Evolutionary conservation across 108 stramenopile genomes (phyloP).

Genomic region (Chaetoceros muelleri): DNA sequence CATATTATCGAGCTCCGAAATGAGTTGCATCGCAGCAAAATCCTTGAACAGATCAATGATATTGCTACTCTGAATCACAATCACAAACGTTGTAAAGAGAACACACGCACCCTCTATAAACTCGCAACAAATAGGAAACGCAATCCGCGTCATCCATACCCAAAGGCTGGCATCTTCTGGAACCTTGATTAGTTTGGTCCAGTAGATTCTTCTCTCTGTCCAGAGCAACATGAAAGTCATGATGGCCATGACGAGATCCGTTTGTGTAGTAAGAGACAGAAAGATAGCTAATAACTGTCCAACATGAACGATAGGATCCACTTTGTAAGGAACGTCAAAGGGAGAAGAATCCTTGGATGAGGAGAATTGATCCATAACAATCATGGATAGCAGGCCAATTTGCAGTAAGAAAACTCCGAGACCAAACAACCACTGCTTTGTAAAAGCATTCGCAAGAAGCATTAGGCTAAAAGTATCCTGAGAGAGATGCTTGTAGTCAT

Average conservation of each 20-base stretch:
- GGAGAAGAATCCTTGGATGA: not conserved
- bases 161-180: not conserved
- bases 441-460: not conserved
- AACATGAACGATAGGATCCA: not conserved
- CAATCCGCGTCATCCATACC: not conserved
- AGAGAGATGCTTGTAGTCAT: not conserved
- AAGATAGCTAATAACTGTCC: not conserved
- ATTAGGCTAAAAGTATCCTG: not conserved
- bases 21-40: not conserved
- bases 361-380: not conserved
- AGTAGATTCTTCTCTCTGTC: not conserved
- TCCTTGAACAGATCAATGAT: not conserved
- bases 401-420: not conserved
- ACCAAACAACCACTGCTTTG: not conserved
- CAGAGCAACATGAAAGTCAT: not conserved
- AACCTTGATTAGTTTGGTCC: not conserved
- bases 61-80: not conserved
- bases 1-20: not conserved
- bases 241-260: not conserved
- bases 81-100: not conserved
- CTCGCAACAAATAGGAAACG: not conserved
- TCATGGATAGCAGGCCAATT: not conserved
- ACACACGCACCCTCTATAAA: not conserved
- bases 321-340: not conserved
- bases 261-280: not conserved